Evolutionary conservation across 1,139 yeast genomes (phyloP), one percentile per base, ranked within the genome.

Genomic region (Kurtzmaniella quercitrusa): DNA sequence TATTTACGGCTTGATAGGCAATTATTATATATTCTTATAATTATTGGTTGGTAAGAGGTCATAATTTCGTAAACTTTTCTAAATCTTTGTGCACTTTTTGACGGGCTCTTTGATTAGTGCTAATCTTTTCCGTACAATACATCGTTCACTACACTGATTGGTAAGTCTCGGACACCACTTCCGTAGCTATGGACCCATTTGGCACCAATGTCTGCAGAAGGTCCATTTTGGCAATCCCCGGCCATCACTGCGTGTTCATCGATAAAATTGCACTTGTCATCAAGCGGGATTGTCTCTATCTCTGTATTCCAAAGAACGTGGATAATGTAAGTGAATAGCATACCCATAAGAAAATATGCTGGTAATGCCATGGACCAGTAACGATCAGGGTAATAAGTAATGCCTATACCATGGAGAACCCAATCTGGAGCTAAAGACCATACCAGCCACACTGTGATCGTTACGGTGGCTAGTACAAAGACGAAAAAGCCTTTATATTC

Each of bases 301-400:
- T 91, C 97, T 3, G 80, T 78, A 55, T 87, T 87, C 67, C 84
- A 88, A 38, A 81, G 61, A 0, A 83, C 82, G 43, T 89, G 62
- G 3, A 82, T 87, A 3, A 86, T 67, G 59, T 89, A 91, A 0
- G 76, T 75, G 55, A 80, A 88, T 8, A 82, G 63, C 87, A 91
- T 80, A 14, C 74, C 60, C 71, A 88, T 79, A 34, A 91, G 65
- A 7, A 83, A 70, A 53, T 78, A 84, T 3, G 84, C 68, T 1
- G 96, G 95, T 1, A 86, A 60, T 0, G 89, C 87, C 40, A 84
- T 56, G 2, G 93, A 83, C 96, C 96, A 88, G 83, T 93, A 88
- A 50, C 88, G 70, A 28, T 88, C 84, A 0, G 96, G 96, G 51
- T 82, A 85, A 60, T 87, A 88, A 51, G 79, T 75, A 12, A 88